phyloP scores from a whole-genome alignment of 2,329 filamentous ascomycete species.

The Teratosphaeria nubilosa region DNA sequence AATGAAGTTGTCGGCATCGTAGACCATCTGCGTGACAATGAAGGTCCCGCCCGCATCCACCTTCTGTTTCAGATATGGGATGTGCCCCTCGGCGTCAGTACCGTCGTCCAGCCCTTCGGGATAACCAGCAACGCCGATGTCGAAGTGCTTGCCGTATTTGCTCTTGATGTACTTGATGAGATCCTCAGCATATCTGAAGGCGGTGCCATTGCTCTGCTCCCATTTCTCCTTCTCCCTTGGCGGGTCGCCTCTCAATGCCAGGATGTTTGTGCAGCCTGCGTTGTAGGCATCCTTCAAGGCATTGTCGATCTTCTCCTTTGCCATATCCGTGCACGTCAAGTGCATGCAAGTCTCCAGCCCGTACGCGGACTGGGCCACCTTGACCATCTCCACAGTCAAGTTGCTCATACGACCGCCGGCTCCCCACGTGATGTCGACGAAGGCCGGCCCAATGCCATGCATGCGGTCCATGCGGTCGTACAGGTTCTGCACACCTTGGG shows the following conservation, averaged over 20 bases:
- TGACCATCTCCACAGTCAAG: conserved; percentile 94
- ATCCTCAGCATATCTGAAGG: conserved; percentile 83
- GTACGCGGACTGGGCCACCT: conserved; percentile 87
- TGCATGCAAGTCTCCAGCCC: conserved; percentile 99
- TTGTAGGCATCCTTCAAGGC: conserved; percentile 84
- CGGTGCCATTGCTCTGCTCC: conserved; percentile 70
- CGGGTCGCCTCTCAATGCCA: conserved; percentile 86
- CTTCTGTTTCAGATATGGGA: conserved; percentile 94
- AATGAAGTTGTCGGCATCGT: conserved; percentile 91
- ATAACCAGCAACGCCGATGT: conserved; percentile 95
- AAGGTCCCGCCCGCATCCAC: conserved; percentile 88
- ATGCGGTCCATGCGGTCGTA: conserved; percentile 99
- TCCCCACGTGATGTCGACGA: conserved; percentile 98
- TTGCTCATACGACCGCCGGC: conserved; percentile 85
- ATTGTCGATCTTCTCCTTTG: conserved; percentile 77
- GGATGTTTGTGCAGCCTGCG: conserved; percentile 92
- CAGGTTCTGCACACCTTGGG: conserved; percentile 94
- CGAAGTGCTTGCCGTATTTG: conserved; percentile 79
- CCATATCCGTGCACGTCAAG: conserved; percentile 97
- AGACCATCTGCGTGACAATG: conserved; percentile 99
- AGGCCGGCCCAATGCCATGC: conserved; percentile 86
- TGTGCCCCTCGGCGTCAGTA: conserved; percentile 69
- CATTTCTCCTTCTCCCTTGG: conserved; percentile 89
- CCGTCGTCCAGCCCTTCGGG: conserved; percentile 94
- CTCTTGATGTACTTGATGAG: conserved; percentile 74